A percentile compares a stretch with the other conserved stretches of the same genome.
phyloP scores from a whole-genome alignment of 345 rosid species.

The Stellera chamaejasme region DNA sequence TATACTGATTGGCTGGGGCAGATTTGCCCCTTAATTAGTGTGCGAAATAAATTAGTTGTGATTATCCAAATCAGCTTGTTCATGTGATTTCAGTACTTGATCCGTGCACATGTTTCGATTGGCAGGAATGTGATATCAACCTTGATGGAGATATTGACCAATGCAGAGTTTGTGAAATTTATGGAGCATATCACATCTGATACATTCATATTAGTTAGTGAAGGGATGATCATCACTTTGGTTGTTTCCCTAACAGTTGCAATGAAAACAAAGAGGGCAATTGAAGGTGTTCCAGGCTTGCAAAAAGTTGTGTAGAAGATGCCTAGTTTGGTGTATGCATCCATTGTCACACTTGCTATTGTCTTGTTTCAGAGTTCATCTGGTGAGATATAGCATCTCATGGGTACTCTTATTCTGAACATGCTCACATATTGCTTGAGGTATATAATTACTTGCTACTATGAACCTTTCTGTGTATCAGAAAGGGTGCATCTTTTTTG shows the following conservation, averaged over 20 bases:
- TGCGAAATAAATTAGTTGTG: no score
- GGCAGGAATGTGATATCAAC: slow-evolving; percentile 65
- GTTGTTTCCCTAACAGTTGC: slow-evolving; percentile 89
- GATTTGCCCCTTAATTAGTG: no score
- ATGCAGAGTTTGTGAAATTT: slow-evolving; percentile 74
- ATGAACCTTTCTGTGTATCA: no score
- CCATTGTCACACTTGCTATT: slow-evolving; percentile 72
- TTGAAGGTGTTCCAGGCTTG: slow-evolving; percentile 80
- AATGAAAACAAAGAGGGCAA: slow-evolving; percentile 70
- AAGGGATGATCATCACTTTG: slow-evolving; percentile 67
- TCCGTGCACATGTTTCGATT: not conserved
- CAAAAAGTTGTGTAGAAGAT: slow-evolving; percentile 77
- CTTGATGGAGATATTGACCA: slow-evolving; percentile 65
- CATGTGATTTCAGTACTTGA: no score
- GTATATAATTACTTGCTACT: no score
- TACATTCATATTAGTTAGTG: slow-evolving; percentile 57
- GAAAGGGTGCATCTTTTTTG: no score
- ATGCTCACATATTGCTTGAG: no score
- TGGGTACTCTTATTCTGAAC: no score
- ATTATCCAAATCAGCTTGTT: no score
- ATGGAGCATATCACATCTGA: slow-evolving; percentile 51
- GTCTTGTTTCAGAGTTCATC: slow-evolving; percentile 46
- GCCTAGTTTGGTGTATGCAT: slow-evolving; percentile 72
- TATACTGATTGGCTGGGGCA: no score
- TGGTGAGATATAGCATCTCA: slow-evolving; percentile 11